Evolutionary conservation across 2,329 filamentous ascomycete genomes (phyloP).

Genomic region (Fulvia fulva): DNA sequence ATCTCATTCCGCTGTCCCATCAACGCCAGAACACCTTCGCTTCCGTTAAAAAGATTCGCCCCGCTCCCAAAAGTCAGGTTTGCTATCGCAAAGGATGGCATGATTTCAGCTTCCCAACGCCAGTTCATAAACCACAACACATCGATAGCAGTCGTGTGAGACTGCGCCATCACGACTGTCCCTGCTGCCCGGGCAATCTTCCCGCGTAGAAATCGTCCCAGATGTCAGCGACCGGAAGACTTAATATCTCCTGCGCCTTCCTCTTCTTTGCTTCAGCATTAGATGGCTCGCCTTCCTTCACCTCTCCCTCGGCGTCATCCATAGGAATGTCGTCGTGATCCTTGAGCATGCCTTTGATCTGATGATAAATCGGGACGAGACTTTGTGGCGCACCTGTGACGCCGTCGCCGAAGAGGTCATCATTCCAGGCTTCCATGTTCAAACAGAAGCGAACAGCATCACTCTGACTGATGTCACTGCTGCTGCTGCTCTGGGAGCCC

Average conservation of each 20-base stretch:
- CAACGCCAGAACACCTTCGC: not conserved
- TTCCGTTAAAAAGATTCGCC: not conserved
- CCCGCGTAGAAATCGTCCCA: slow-evolving; percentile 7
- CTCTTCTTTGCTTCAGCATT: slow-evolving; percentile 15
- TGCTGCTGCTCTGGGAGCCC: slow-evolving; percentile 25
- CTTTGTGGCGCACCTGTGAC: slow-evolving; percentile 14
- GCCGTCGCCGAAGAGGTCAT: slow-evolving; percentile 16
- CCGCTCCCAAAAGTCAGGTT: too few relatives aligned
- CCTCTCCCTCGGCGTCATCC: slow-evolving; percentile 7
- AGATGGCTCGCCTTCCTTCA: not conserved
- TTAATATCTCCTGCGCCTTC: slow-evolving; percentile 18
- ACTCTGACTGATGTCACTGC: slow-evolving; percentile 40
- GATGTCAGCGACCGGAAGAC: slow-evolving; percentile 12
- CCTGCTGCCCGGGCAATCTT: not conserved
- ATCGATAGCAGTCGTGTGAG: too few relatives aligned
- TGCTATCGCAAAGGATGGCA: too few relatives aligned
- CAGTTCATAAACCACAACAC: too few relatives aligned
- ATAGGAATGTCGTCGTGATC: slow-evolving; percentile 16
- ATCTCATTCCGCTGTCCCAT: not conserved
- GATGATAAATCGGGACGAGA: slow-evolving; percentile 20
- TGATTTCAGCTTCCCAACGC: not conserved
- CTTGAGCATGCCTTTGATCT: slow-evolving; percentile 21
- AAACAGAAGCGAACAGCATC: slow-evolving; percentile 20
- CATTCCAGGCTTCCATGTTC: slow-evolving; percentile 16
- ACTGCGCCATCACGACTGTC: not conserved